Percentiles rank a stretch among this genome's conserved stretches.
Evolutionary conservation across 2,329 filamentous ascomycete genomes (phyloP).

Genomic region (Penicillium expansum): DNA sequence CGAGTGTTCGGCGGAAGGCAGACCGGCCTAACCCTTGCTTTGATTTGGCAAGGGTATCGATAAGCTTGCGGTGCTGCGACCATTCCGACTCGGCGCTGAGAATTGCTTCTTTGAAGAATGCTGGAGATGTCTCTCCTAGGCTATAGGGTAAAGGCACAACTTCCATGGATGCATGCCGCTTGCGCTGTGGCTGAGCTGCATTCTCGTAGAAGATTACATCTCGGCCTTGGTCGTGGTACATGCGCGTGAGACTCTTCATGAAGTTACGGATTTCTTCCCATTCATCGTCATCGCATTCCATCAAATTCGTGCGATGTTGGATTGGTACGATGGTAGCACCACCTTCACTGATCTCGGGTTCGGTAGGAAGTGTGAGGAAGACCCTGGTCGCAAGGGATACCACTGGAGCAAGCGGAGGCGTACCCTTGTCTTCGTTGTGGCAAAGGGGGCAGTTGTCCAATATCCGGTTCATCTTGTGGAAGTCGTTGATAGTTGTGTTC

Average conservation of each 20-base stretch:
- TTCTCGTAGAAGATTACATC: slow-evolving; percentile 98
- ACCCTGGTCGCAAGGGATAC: slow-evolving; percentile 81
- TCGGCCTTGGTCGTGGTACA: slow-evolving; percentile 91
- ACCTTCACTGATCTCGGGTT: slow-evolving; percentile 80
- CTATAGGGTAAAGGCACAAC: slow-evolving; percentile 86
- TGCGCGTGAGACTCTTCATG: slow-evolving; percentile 90
- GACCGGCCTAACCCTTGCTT: slow-evolving; percentile 67
- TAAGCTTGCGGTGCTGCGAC: slow-evolving; percentile 91
- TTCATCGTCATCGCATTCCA: slow-evolving; percentile 98
- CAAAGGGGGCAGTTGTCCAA: slow-evolving; percentile 88
- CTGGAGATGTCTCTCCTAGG: slow-evolving; percentile 85
- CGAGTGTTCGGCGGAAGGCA: slow-evolving; percentile 78
- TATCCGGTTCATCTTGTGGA: slow-evolving; percentile 82
- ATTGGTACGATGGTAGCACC: slow-evolving; percentile 87
- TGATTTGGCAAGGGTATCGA: slow-evolving; percentile 69
- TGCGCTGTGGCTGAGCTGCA: slow-evolving; percentile 74
- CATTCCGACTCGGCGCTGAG: slow-evolving; percentile 86
- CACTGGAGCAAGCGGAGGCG: slow-evolving; percentile 78
- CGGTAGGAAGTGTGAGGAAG: slow-evolving; percentile 83
- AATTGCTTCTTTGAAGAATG: slow-evolving; percentile 94
- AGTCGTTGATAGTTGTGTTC: slow-evolving; percentile 81
- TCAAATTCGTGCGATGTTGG: slow-evolving; percentile 79
- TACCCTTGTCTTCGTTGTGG: slow-evolving; percentile 78
- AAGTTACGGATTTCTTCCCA: slow-evolving; percentile 99
- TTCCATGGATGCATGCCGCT: slow-evolving; percentile 79